Evolutionary conservation across 805 yeast species (phyloP).

Genomic region (Candida morakotiae): DNA sequence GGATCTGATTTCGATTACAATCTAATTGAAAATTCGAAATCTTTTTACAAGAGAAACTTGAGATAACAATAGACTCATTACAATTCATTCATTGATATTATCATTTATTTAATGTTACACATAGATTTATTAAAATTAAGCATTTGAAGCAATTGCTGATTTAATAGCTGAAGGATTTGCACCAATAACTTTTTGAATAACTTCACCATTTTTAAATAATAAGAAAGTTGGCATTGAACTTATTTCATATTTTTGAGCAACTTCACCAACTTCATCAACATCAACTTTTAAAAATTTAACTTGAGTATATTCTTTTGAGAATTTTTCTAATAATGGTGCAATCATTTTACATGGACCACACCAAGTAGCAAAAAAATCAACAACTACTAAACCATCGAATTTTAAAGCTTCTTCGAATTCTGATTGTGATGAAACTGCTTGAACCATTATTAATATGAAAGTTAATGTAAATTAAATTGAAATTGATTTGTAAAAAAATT

Average conservation of each 20-base stretch:
- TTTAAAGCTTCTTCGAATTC: conserved; percentile 68
- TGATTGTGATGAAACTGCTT: conserved; percentile 23
- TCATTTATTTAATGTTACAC: too few relatives aligned
- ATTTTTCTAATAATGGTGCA: conserved; percentile 87
- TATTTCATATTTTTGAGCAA: conserved; percentile 64
- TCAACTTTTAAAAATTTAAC: conserved; percentile 87
- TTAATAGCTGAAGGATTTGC: conserved; percentile 85
- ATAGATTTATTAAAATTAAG: too few relatives aligned
- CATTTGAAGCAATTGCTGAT: conserved; percentile 54
- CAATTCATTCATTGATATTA: too few relatives aligned
- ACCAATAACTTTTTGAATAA: conserved; percentile 78
- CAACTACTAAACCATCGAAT: conserved; percentile 73
- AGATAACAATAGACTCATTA: too few relatives aligned
- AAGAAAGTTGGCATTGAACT: conserved; percentile 60
- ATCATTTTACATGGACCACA: conserved; percentile 99
- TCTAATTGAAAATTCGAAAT: too few relatives aligned
- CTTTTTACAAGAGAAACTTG: too few relatives aligned
- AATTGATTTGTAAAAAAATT: too few relatives aligned
- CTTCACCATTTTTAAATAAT: conserved; percentile 79
- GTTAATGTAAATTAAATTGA: too few relatives aligned
- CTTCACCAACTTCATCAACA: conserved; percentile 76
- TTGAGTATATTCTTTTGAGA: conserved; percentile 59
- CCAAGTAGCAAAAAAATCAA: conserved; percentile 97
- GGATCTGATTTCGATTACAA: too few relatives aligned
- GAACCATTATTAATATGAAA: conserved; percentile 27